These are phyloP conservation scores for Phellinidium pouzarii DNA, from an alignment of 1,284 basidiomycete genomes.

Conservation along the genomic window DNA sequence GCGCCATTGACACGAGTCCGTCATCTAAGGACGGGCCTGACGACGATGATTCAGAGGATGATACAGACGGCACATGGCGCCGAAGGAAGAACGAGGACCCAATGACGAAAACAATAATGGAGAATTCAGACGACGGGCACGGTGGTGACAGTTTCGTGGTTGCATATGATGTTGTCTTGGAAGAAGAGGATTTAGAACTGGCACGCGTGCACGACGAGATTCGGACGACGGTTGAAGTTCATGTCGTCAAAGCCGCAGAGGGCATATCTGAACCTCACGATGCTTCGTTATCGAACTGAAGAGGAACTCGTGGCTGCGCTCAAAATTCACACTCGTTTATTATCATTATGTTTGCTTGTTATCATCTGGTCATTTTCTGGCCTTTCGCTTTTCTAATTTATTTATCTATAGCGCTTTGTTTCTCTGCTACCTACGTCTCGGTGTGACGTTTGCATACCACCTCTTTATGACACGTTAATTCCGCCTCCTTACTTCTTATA, in stretches of 20 bases:
- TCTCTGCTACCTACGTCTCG: no score
- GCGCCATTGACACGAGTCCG: not conserved
- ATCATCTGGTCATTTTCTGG: conserved; percentile 1
- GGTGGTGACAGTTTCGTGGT: conserved; percentile 4
- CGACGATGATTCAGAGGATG: conserved; percentile 8
- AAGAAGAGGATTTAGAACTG: conserved; percentile 12
- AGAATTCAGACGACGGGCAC: conserved; percentile 11
- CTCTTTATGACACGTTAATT: no score
- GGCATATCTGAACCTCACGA: not conserved
- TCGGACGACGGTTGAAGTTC: conserved; percentile 14
- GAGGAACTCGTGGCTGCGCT: not conserved
- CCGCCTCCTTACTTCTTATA: no score
- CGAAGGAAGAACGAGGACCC: conserved; percentile 12
- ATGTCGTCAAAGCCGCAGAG: conserved; percentile 6
- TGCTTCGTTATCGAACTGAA: not conserved
- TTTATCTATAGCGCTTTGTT: no score
- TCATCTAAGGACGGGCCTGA: not conserved
- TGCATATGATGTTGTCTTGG: conserved; percentile 6
- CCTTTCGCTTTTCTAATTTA: not conserved
- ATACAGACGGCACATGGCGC: conserved; percentile 10
- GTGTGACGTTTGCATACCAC: no score
- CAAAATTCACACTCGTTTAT: not conserved
- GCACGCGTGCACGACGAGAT: conserved; percentile 12
- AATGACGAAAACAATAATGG: conserved; percentile 17
- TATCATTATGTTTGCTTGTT: not conserved